Percentiles rank a stretch among this genome's conserved stretches.
Evolutionary conservation across 2,329 filamentous ascomycete species (phyloP).

Genomic region (Nemania sp.): DNA sequence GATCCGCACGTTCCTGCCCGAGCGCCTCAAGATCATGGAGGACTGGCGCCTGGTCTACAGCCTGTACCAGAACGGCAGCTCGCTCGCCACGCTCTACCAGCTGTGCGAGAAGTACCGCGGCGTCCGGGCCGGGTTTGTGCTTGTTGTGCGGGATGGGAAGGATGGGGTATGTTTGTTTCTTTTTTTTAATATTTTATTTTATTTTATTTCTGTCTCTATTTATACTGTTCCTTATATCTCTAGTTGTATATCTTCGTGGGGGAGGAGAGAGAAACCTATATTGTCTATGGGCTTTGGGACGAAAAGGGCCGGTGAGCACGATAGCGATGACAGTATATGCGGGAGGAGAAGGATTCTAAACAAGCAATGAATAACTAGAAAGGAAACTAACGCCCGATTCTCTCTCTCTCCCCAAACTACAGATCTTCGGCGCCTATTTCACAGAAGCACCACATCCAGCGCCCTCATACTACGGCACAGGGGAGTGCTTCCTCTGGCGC

Average conservation of each 20-base stretch:
- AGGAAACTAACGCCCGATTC: slow-evolving; percentile 24
- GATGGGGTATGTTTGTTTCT: slow-evolving; percentile 72
- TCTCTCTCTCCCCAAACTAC: not conserved
- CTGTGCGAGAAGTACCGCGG: slow-evolving; percentile 76
- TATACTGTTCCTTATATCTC: not conserved
- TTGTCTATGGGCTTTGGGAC: no score
- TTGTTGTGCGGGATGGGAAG: slow-evolving; percentile 83
- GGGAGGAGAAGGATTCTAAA: not conserved
- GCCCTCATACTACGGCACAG: slow-evolving; percentile 91
- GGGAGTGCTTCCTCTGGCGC: slow-evolving; percentile 94
- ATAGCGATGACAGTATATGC: not conserved
- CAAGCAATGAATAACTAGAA: not conserved
- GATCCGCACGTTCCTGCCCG: slow-evolving; percentile 88
- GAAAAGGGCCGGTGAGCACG: not conserved
- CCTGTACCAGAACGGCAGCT: slow-evolving; percentile 91
- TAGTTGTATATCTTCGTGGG: not conserved
- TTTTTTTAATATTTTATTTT: not conserved
- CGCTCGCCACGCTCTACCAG: slow-evolving; percentile 86
- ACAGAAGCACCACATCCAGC: slow-evolving; percentile 86
- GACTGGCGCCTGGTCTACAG: slow-evolving; percentile 90
- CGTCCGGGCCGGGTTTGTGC: slow-evolving; percentile 85
- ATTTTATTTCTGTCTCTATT: not conserved
- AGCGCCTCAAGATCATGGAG: slow-evolving; percentile 87
- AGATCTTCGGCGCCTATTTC: slow-evolving; percentile 93
- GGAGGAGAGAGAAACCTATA: not conserved